phyloP scores from a whole-genome alignment of 1,284 basidiomycete species.

The Papiliotrema laurentii region DNA sequence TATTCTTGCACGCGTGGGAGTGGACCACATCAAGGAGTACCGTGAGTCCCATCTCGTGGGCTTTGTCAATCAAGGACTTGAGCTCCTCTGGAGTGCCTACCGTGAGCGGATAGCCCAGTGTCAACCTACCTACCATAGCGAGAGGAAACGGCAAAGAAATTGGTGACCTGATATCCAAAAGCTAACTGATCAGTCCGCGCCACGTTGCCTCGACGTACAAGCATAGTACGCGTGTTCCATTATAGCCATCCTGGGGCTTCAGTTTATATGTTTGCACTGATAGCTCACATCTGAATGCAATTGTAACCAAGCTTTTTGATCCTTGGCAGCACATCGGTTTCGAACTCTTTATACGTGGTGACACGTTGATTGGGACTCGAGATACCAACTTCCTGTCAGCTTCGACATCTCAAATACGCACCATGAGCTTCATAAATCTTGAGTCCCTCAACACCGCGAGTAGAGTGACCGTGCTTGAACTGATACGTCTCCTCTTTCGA shows the following conservation, averaged over 20 bases:
- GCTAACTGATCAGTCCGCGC: conserved; percentile 51
- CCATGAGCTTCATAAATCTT: conserved; percentile 94
- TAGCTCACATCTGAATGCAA: conserved; percentile 72
- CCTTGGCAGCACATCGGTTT: conserved; percentile 72
- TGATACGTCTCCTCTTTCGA: conserved; percentile 64
- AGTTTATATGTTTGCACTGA: too few relatives aligned
- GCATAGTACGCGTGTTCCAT: conserved; percentile 99
- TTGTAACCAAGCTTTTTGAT: conserved; percentile 94
- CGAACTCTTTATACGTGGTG: conserved; percentile 95
- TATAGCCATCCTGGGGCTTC: conserved; percentile 65
- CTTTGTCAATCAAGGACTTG: conserved; percentile 90
- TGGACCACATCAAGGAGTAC: conserved; percentile 96
- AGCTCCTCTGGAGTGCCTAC: conserved; percentile 82
- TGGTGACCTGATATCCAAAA: conserved; percentile 97
- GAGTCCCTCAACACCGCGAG: conserved; percentile 52
- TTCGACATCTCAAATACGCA: conserved; percentile 18
- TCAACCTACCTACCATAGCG: conserved; percentile 59
- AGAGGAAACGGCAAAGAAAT: conserved; percentile 95
- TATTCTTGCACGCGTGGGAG: conserved; percentile 97
- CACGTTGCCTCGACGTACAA: conserved; percentile 55
- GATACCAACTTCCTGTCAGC: conserved; percentile 68
- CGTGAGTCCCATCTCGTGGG: conserved; percentile 86
- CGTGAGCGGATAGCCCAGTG: neutral
- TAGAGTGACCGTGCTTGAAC: conserved; percentile 65
- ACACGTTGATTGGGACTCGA: conserved; percentile 82